Percentiles rank a stretch among this genome's conserved stretches.
phyloP scores from a whole-genome alignment of 2,329 filamentous ascomycete genomes.

The Trichoderma semiorbis region DNA sequence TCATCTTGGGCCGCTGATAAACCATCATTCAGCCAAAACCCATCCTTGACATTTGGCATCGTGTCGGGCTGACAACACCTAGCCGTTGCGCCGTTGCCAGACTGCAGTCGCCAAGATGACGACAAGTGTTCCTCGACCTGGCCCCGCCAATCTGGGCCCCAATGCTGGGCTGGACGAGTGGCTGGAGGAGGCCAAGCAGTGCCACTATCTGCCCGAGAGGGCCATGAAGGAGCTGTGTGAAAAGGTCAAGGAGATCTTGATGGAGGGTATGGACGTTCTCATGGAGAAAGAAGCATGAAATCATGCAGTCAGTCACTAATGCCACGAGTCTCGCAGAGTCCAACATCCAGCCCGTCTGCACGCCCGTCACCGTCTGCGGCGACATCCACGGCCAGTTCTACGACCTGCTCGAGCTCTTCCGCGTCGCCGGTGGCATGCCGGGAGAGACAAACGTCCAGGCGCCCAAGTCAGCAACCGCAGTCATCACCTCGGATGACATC shows the following conservation, averaged over 20 bases:
- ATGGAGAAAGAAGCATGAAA: background rate
- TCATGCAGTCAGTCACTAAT: background rate
- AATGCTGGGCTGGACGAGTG: slow-evolving; percentile 91
- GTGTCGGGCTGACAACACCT: slow-evolving; percentile 15
- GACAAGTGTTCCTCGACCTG: slow-evolving; percentile 73
- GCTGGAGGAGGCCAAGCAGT: slow-evolving; percentile 94
- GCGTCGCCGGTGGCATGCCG: slow-evolving; percentile 94
- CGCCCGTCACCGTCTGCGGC: slow-evolving; percentile 93
- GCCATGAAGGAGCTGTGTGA: slow-evolving; percentile 99
- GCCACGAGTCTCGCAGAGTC: slow-evolving; percentile 61
- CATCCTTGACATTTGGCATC: slow-evolving; percentile 14
- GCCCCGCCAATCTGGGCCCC: slow-evolving; percentile 78
- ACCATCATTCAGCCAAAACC: background rate
- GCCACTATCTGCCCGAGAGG: slow-evolving; percentile 90
- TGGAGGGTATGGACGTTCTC: slow-evolving; percentile 70
- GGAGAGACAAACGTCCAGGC: slow-evolving; percentile 70
- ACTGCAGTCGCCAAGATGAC: slow-evolving; percentile 27
- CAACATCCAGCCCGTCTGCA: slow-evolving; percentile 96
- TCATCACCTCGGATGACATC: slow-evolving; percentile 87
- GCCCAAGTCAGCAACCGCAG: slow-evolving; percentile 64
- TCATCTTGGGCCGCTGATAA: slow-evolving; percentile 17
- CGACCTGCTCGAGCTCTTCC: slow-evolving; percentile 93
- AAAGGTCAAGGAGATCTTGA: slow-evolving; percentile 96
- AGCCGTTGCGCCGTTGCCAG: slow-evolving; percentile 22
- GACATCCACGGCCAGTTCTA: slow-evolving; percentile 99